phyloP scores from a whole-genome alignment of 768 basidiomycete species.

The Neoboletus subvelutipes region DNA sequence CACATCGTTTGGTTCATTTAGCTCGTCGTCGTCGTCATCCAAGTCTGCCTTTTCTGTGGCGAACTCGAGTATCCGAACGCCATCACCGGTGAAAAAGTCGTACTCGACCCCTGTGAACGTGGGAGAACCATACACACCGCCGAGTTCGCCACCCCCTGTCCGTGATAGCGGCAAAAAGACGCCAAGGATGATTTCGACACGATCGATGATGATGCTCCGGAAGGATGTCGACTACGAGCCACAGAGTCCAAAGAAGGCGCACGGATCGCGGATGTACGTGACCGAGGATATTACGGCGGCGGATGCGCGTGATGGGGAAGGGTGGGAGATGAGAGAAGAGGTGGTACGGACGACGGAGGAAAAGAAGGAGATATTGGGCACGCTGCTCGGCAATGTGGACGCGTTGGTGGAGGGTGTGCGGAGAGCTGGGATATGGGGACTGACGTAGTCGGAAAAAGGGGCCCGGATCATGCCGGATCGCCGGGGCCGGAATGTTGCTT shows the following conservation, averaged over 20 bases:
- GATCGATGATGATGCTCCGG: slow-evolving; percentile 62
- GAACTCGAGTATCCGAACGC: slow-evolving; percentile 33
- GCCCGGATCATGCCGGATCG: not conserved
- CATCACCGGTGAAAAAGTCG: slow-evolving; percentile 45
- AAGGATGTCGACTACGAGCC: slow-evolving; percentile 75
- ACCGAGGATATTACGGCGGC: slow-evolving; percentile 22
- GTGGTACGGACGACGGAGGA: slow-evolving; percentile 65
- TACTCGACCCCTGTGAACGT: slow-evolving; percentile 20
- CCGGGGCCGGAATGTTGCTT: not conserved
- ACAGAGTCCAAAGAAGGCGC: slow-evolving; percentile 63
- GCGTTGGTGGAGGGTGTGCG: slow-evolving; percentile 84
- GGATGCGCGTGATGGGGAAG: slow-evolving; percentile 6
- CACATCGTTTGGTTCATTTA: slow-evolving; percentile 23
- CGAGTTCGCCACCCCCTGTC: slow-evolving; percentile 27
- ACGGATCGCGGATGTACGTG: slow-evolving; percentile 31
- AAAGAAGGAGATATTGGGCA: slow-evolving; percentile 78
- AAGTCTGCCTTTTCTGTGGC: slow-evolving; percentile 43
- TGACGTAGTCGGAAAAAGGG: slow-evolving; percentile 38
- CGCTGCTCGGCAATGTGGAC: slow-evolving; percentile 89
- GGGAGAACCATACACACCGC: slow-evolving; percentile 22
- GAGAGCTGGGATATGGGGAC: slow-evolving; percentile 85
- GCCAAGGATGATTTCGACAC: slow-evolving; percentile 29
- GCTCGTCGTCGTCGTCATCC: slow-evolving; percentile 28
- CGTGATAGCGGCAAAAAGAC: slow-evolving; percentile 25
- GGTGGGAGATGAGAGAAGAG: slow-evolving; percentile 11